Base-by-base conservation (phyloP, 768 basidiomycete genomes). In the Termitomyces bulborhizus region DNA sequence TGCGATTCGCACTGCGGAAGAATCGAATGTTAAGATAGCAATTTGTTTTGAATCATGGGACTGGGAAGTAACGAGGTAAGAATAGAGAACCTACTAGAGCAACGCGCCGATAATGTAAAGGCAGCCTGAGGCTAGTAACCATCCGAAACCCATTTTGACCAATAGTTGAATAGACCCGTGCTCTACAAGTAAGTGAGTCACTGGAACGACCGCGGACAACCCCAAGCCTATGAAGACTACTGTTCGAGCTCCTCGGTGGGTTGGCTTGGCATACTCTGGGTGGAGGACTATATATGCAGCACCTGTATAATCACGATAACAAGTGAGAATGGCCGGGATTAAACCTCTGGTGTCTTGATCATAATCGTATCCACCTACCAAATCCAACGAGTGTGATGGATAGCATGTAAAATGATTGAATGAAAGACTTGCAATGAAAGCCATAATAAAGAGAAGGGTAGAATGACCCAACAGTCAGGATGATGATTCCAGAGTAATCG, bases 401-500 rank as follows among this genome's bases (percentile, higher is more conserved):
- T 18, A 73, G 58, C 24, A 86, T 70, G 66, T 90, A 88, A 32
- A 83, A 67, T n/a, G 68, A 53, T 65, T 82, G 82, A 49, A 74
- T 72, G 39, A 69, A 62, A 7, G 78, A 73, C 31, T 86, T 74
- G 63, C 88, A 90, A 70, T 79, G 88, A 69, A 90, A 90, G 2
- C 81, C 86, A 65, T 91, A 93, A 65, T 86, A 88, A 40, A 94
- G 72, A 58, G 76, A 81, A 6, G 92, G 88, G 60, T 83, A 82
- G 67, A 86, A 86, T 34, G 90, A 92, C 26, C 92, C 93, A 43
- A 88, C 83, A 41, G 75, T 90, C 53, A 91, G 76, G 32, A 84
- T 77, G 47, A 87, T 79, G 59, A 96, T 96, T 11, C 93, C 93
- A 29, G 88, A 72, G 68, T 94, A 88, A 69, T 89, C 90, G 44